Conservation (phyloP, 73 alveolate species). For the Paramecium caudatum region DNA sequence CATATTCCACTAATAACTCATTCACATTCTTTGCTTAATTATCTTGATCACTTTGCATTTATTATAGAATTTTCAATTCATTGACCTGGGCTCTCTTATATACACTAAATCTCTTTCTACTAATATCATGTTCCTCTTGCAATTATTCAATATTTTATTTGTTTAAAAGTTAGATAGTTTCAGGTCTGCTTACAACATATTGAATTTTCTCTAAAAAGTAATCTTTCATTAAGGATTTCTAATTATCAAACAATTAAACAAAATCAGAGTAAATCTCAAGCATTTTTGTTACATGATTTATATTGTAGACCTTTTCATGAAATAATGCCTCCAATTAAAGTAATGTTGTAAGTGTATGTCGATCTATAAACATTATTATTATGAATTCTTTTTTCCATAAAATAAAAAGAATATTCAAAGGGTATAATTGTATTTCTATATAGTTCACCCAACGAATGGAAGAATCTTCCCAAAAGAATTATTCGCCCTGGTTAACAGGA, state of each 20-base stretch:
- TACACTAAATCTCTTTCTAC: constrained; percentile 42
- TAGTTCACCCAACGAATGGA: constrained; percentile 45
- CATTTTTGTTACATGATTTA: constrained; percentile 27
- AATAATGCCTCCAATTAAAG: constrained; percentile 13
- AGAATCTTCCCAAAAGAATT: constrained; percentile 16
- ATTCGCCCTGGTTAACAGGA: background rate
- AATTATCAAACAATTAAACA: constrained; percentile 13
- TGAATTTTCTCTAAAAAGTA: constrained; percentile 12
- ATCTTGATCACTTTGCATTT: background rate
- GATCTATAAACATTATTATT: constrained; percentile 19
- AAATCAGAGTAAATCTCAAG: constrained; percentile 30
- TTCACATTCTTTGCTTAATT: constrained; percentile 14
- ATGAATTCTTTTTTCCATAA: background rate
- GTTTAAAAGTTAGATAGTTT: background rate
- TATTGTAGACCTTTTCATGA: constrained; percentile 12
- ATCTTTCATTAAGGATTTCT: background rate
- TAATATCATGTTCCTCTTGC: background rate
- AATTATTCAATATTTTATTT: background rate
- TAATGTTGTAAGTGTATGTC: background rate
- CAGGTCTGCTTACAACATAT: constrained; percentile 37
- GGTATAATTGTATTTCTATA: background rate
- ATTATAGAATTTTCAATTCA: constrained; percentile 19
- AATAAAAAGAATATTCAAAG: background rate
- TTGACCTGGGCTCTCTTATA: constrained; percentile 17
- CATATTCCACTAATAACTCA: background rate